A percentile compares a stretch with the other conserved stretches of the same genome.
Conservation (phyloP, 2,329 filamentous ascomycete genomes). For the Fusarium pseudograminearum region DNA sequence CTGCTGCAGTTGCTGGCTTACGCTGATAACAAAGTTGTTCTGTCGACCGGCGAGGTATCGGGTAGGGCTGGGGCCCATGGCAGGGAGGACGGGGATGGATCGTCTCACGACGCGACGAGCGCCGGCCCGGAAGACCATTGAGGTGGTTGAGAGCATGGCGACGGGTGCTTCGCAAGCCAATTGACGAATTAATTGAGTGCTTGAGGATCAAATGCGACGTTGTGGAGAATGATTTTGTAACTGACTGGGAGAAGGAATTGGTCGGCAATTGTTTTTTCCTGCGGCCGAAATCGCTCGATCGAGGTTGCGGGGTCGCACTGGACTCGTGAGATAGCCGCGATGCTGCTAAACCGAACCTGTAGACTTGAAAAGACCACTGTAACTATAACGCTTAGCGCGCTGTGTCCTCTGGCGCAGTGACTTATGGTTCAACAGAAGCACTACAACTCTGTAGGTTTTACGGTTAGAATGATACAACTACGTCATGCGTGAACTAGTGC, state of each 20-base stretch:
- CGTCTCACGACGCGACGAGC: constrained; percentile 12
- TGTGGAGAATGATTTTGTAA: constrained; percentile 10
- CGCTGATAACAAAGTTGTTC: constrained; percentile 2
- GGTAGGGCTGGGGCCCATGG: constrained; percentile 7
- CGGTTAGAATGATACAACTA: background rate
- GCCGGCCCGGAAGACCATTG: constrained; percentile 9
- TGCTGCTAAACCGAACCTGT: background rate
- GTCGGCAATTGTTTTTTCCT: constrained; percentile 16
- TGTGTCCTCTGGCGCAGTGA: no score
- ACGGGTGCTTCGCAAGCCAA: constrained; percentile 12
- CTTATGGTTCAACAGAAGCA: no score
- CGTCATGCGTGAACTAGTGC: background rate
- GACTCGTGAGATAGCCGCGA: constrained; percentile 6
- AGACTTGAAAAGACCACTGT: no score
- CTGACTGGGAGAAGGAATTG: background rate
- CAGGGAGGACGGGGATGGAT: constrained; percentile 8
- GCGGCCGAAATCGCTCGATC: constrained; percentile 12
- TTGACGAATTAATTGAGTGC: background rate
- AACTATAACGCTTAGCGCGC: no score
- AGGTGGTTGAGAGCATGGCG: constrained; percentile 13
- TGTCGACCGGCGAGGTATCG: constrained; percentile 11
- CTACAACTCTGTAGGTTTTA: background rate
- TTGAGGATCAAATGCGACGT: constrained; percentile 7
- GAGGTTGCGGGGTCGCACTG: constrained; percentile 3
- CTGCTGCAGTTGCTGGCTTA: constrained; percentile 9